These are phyloP conservation scores for Saturnispora bothae DNA, from an alignment of 805 yeast genomes.

Conservation along the genomic window DNA sequence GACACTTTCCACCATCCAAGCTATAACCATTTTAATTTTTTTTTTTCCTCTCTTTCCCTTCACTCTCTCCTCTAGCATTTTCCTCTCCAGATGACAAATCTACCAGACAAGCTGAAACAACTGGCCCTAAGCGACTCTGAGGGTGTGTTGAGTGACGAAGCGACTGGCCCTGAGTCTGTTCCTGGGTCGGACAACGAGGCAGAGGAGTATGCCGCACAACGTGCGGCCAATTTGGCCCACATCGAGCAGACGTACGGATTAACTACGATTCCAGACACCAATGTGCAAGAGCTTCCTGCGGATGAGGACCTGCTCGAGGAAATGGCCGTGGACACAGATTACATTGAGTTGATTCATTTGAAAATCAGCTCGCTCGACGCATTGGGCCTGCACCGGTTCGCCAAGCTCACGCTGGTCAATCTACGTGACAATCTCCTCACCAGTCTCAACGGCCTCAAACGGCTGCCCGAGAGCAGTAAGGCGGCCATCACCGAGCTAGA, in stretches of 20 bases:
- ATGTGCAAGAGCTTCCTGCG: slow-evolving; percentile 49
- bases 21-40: no score
- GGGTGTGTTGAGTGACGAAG: slow-evolving; percentile 5
- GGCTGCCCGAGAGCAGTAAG: slow-evolving; percentile 29
- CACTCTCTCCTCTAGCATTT: no score
- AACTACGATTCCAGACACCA: slow-evolving; percentile 29
- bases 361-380: slow-evolving; percentile 57
- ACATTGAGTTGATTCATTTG: slow-evolving; percentile 58
- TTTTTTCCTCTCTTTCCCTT: no score
- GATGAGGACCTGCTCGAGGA: slow-evolving; percentile 57
- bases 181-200: slow-evolving; percentile 11
- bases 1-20: no score
- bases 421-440: slow-evolving; percentile 78
- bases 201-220: slow-evolving; percentile 2
- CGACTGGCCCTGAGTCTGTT: no score
- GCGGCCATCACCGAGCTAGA: slow-evolving; percentile 67
- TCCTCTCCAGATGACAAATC: background rate
- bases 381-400: slow-evolving; percentile 47
- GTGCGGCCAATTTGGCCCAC: slow-evolving; percentile 12
- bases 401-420: slow-evolving; percentile 47
- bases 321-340: slow-evolving; percentile 45
- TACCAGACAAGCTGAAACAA: background rate
- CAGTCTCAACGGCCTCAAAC: slow-evolving; percentile 61
- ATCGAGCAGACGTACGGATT: slow-evolving; percentile 22
- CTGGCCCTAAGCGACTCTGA: slow-evolving; percentile 8